These are phyloP conservation scores for Trichosporon sp. DNA, from an alignment of 1,284 basidiomycete genomes.

Conservation along the genomic window DNA sequence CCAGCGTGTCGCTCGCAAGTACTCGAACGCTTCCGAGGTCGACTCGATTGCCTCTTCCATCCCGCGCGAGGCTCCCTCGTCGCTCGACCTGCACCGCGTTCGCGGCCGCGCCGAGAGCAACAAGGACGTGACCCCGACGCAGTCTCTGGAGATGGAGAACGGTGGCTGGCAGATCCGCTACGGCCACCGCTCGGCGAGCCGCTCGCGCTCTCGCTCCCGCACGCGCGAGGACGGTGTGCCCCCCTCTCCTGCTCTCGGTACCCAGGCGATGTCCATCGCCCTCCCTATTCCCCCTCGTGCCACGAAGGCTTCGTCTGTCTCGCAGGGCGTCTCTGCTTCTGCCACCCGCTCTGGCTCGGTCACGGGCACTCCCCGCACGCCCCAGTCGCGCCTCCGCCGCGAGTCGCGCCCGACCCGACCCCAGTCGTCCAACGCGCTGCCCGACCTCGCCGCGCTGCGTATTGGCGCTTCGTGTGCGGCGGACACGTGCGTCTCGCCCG, in stretches of 20 bases:
- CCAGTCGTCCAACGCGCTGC: constrained; percentile 26
- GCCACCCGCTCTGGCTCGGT: constrained; percentile 30
- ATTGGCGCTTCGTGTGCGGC: constrained; percentile 28
- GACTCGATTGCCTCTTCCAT: constrained; percentile 8
- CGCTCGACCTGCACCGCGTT: constrained; percentile 23
- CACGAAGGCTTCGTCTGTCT: constrained; percentile 8
- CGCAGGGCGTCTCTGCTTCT: not conserved
- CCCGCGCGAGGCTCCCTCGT: constrained; percentile 11
- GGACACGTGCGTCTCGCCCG: constrained; percentile 24
- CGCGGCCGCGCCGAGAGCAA: constrained; percentile 17
- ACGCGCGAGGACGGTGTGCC: constrained; percentile 2
- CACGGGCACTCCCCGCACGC: constrained; percentile 15
- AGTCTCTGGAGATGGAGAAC: constrained; percentile 43
- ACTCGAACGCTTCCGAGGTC: constrained; percentile 22
- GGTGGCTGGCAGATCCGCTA: constrained; percentile 49
- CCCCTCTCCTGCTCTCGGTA: not conserved
- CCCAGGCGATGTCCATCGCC: constrained; percentile 22
- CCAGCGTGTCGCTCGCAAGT: constrained; percentile 23
- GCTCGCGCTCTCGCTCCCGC: not conserved
- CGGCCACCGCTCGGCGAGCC: not conserved
- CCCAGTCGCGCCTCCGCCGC: constrained; percentile 21
- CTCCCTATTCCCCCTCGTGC: constrained; percentile 30
- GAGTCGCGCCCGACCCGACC: constrained; percentile 5
- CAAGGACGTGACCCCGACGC: constrained; percentile 45
- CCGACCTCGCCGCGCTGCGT: constrained; percentile 33